A percentile compares a stretch with the other conserved stretches of the same genome.
phyloP scores from a whole-genome alignment of 192 early-diverging fungal genomes.

The Coemansia asiatica region DNA sequence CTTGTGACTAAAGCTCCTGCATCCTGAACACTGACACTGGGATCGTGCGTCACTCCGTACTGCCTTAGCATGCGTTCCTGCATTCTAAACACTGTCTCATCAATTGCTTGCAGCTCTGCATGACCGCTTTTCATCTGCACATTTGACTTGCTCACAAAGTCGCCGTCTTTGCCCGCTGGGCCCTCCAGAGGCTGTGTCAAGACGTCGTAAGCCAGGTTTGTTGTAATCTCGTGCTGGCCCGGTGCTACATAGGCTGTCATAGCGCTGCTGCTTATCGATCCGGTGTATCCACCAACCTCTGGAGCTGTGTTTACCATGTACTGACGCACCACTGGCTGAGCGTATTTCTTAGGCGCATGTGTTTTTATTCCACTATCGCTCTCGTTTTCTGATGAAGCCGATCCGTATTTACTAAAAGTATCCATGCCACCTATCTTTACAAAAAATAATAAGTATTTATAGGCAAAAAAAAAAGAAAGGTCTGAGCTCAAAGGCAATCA shows the following conservation, averaged over 20 bases:
- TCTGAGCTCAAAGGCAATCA: too few species aligned
- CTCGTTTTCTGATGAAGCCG: conserved; percentile 32
- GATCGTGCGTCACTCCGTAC: conserved; percentile 81
- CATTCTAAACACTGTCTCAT: conserved; percentile 62
- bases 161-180: conserved; percentile 25
- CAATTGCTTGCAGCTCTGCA: conserved; percentile 35
- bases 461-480: too few species aligned
- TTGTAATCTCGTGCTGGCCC: conserved; percentile 20
- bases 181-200: conserved; percentile 38
- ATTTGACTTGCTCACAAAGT: conserved; percentile 13
- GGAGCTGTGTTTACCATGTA: conserved; percentile 45
- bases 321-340: conserved; percentile 30
- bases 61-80: conserved; percentile 84
- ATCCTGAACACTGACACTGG: conserved; percentile 60
- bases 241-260: conserved; percentile 17
- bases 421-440: conserved; percentile 19
- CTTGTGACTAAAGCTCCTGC: conserved; percentile 52
- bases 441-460: too few species aligned
- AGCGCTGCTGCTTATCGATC: neutral
- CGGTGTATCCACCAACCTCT: conserved; percentile 12
- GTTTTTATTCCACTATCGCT: conserved; percentile 14
- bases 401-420: conserved; percentile 34
- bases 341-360: neutral
- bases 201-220: conserved; percentile 29
- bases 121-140: conserved; percentile 14